A percentile compares a stretch with the other conserved stretches of the same genome.
These are phyloP conservation scores for Sphenostylis stenocarpa DNA, from an alignment of 306 rosid genomes.

Conservation along the genomic window DNA sequence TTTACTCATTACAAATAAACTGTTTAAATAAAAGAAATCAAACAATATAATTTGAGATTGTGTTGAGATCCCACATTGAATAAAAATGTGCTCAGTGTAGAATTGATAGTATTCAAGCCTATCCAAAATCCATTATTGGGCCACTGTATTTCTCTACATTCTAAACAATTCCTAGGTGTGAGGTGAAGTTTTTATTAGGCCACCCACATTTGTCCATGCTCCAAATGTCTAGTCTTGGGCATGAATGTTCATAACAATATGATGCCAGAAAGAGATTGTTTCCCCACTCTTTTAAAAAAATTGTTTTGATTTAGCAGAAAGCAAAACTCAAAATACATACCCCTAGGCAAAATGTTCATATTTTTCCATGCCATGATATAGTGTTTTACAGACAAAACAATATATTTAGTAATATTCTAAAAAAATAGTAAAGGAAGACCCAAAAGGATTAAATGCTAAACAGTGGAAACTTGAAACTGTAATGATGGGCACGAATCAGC, in stretches of 20 bases:
- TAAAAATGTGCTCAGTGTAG: not conserved
- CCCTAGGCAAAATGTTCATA: not conserved
- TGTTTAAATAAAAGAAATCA: not conserved
- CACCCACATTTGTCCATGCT: not conserved
- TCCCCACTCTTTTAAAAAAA: not conserved
- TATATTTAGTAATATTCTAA: not conserved
- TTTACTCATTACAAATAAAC: not conserved
- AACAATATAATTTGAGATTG: not conserved
- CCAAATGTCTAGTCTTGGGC: not conserved
- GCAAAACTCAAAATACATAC: constrained; percentile 26
- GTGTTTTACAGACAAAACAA: not conserved
- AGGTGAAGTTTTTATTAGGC: not conserved
- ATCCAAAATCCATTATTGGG: not conserved
- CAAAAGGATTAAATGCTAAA: constrained; percentile 4
- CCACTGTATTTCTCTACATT: not conserved
- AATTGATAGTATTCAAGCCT: no score
- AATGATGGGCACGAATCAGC: constrained; percentile 27
- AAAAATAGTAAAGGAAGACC: not conserved
- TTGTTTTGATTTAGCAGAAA: not conserved
- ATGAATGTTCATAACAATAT: no score
- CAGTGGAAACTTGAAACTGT: constrained; percentile 1
- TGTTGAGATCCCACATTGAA: not conserved
- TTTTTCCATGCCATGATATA: constrained; percentile 18
- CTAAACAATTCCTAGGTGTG: not conserved
- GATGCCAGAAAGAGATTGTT: not conserved